phyloP scores from a whole-genome alignment of 345 rosid species.

The Leavenworthia alabamica region DNA sequence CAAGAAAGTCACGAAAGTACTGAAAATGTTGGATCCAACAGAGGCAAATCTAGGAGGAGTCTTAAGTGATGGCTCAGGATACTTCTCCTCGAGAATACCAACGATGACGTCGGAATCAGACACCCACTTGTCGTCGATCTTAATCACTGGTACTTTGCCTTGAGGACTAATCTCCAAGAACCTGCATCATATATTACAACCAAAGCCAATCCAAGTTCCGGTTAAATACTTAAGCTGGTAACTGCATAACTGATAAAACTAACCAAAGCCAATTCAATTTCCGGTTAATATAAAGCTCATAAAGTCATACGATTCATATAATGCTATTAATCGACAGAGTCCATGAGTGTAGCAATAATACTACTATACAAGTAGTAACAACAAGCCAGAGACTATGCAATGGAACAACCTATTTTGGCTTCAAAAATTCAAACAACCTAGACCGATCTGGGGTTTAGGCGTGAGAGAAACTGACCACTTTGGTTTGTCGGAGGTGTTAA shows the following conservation, averaged over 20 bases:
- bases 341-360: too few species aligned
- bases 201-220: constrained; percentile 10
- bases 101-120: constrained; percentile 81
- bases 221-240: not conserved
- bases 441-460: not conserved
- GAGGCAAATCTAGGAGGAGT: constrained; percentile 60
- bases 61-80: constrained; percentile 64
- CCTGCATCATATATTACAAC: too few species aligned
- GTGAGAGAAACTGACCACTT: constrained; percentile 49
- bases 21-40: constrained; percentile 68
- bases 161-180: constrained; percentile 65
- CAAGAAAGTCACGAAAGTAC: constrained; percentile 53
- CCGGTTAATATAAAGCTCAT: not conserved
- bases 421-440: not conserved
- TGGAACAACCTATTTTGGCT: not conserved
- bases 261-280: not conserved
- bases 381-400: too few species aligned
- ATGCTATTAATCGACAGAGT: not conserved
- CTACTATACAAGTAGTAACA: too few species aligned
- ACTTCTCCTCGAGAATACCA: constrained; percentile 70
- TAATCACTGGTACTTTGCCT: constrained; percentile 75
- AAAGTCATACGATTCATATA: not conserved
- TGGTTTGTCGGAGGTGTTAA: constrained; percentile 63
- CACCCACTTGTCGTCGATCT: constrained; percentile 78
- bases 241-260: too few species aligned